Evolutionary conservation across 2,329 filamentous ascomycete genomes (phyloP).

Genomic region (Zelopaecilomyces penicillatus): DNA sequence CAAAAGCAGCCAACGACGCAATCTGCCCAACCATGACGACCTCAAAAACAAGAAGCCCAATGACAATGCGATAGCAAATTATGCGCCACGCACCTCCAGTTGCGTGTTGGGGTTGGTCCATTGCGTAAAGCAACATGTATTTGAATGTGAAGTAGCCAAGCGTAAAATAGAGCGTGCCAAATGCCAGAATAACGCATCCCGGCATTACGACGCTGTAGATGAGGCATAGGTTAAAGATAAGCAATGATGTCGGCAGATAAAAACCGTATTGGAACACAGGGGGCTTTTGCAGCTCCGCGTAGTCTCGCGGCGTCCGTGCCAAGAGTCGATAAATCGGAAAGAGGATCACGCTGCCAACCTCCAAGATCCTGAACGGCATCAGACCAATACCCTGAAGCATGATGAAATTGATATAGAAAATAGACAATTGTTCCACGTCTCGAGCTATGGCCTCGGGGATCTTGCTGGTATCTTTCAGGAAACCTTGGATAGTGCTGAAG

Average conservation of each 20-base stretch:
- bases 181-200: constrained; percentile 72
- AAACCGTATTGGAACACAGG: constrained; percentile 93
- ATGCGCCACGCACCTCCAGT: constrained; percentile 94
- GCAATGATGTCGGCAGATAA: constrained; percentile 82
- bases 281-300: constrained; percentile 70
- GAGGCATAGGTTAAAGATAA: constrained; percentile 90
- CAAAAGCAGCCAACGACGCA: constrained; percentile 64
- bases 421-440: constrained; percentile 64
- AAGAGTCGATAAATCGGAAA: constrained; percentile 73
- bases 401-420: constrained; percentile 91
- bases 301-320: constrained; percentile 84
- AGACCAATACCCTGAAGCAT: constrained; percentile 89
- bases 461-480: constrained; percentile 68
- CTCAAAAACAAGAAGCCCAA: constrained; percentile 84
- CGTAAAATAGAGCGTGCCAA: constrained; percentile 74
- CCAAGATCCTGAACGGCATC: constrained; percentile 83
- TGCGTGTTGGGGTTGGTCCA: constrained; percentile 93
- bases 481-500: constrained; percentile 60
- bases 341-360: constrained; percentile 76
- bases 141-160: constrained; percentile 89
- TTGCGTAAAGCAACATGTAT: constrained; percentile 94
- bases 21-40: constrained; percentile 83
- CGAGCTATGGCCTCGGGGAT: constrained; percentile 68
- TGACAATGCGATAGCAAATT: constrained; percentile 84
- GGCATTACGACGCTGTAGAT: constrained; percentile 82